A percentile compares a stretch with the other conserved stretches of the same genome.
These are phyloP conservation scores for Aspergillus taichungensis DNA, from an alignment of 495 filamentous ascomycete genomes.

Conservation along the genomic window DNA sequence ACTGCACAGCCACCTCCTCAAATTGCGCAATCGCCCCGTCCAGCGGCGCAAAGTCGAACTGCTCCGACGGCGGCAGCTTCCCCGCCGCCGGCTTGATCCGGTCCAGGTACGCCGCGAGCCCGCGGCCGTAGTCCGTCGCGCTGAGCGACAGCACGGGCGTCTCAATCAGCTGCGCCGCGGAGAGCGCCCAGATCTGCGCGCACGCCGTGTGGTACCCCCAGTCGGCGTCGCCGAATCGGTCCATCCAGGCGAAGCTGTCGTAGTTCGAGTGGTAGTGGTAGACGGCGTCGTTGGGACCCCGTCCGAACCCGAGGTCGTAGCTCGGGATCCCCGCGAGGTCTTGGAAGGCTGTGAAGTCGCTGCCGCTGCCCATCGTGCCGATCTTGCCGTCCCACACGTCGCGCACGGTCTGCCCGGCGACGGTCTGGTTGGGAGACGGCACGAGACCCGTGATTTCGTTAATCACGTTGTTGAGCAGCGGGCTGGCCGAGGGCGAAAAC, in stretches of 20 bases:
- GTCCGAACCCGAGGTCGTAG: constrained; percentile 51
- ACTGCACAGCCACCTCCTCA: constrained; percentile 33
- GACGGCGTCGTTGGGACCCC: constrained; percentile 38
- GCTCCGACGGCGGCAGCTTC: constrained; percentile 10
- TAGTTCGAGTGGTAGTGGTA: constrained; percentile 78
- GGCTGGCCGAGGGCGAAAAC: constrained; percentile 47
- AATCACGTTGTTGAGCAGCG: constrained; percentile 70
- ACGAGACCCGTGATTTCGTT: constrained; percentile 60
- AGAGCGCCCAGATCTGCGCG: constrained; percentile 48
- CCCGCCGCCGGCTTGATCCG: constrained; percentile 39
- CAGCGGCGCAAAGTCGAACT: constrained; percentile 39
- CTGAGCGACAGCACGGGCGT: constrained; percentile 40
- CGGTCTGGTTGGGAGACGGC: constrained; percentile 66
- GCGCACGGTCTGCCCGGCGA: constrained; percentile 54
- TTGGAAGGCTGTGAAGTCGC: constrained; percentile 69
- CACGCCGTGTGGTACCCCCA: constrained; percentile 55
- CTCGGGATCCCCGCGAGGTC: constrained; percentile 62
- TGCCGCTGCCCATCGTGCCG: constrained; percentile 57
- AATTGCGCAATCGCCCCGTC: constrained; percentile 41
- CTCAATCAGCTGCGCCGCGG: constrained; percentile 39
- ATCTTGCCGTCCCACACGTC: constrained; percentile 57
- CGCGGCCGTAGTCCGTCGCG: constrained; percentile 38
- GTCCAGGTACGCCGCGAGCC: constrained; percentile 44
- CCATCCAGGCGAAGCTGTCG: constrained; percentile 70
- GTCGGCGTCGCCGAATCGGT: constrained; percentile 52